Conservation (phyloP, 306 rosid genomes). For the Rosa lucieae region DNA sequence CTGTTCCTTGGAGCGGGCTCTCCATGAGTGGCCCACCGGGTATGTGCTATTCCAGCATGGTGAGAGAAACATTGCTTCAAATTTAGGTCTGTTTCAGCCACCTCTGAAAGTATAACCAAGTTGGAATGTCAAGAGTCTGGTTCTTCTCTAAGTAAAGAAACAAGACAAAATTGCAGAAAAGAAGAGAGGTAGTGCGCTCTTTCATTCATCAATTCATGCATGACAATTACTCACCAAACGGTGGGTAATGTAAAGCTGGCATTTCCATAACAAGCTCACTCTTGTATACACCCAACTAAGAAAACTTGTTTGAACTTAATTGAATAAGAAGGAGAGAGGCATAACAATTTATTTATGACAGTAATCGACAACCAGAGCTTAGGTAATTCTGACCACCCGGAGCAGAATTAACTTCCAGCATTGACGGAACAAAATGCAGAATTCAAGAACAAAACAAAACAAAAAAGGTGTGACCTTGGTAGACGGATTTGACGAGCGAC, state of each 20-base stretch:
- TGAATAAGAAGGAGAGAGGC: neutral
- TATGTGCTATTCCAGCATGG: conserved; percentile 94
- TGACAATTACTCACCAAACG: neutral
- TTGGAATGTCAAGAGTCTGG: neutral
- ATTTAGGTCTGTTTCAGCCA: conserved; percentile 54
- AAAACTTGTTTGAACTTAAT: neutral
- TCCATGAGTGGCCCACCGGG: conserved; percentile 99
- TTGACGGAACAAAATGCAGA: neutral
- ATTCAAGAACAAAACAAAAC: neutral
- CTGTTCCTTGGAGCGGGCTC: conserved; percentile 93
- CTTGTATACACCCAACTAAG: neutral
- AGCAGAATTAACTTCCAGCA: too few relatives aligned
- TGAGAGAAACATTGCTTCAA: conserved; percentile 62
- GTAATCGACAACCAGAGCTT: too few relatives aligned
- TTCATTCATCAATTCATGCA: neutral
- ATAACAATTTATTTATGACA: too few relatives aligned
- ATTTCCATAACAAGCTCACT: neutral
- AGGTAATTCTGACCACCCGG: too few relatives aligned
- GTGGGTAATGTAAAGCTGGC: neutral
- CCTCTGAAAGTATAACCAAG: conserved; percentile 50
- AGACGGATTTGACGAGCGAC: conserved; percentile 87
- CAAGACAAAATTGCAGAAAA: neutral
- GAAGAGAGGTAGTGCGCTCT: neutral
- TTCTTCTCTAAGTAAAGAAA: neutral
- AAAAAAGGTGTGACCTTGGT: conserved; percentile 45